These are phyloP conservation scores for Cenchrus americanus DNA, from an alignment of 176 grass and related monocot species.

Conservation along the genomic window DNA sequence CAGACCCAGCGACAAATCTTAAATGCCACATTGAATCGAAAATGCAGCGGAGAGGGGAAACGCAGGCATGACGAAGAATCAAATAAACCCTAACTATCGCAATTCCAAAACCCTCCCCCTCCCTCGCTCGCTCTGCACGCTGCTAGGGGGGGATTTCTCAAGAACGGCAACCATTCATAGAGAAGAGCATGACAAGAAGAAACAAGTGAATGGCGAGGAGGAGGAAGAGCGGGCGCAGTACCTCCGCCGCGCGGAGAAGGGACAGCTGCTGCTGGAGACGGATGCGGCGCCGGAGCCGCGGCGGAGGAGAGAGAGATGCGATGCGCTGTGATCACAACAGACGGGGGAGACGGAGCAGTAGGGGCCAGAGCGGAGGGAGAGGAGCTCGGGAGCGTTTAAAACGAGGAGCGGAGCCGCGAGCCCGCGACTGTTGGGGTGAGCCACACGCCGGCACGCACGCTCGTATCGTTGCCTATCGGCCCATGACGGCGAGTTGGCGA, in stretches of 20 bases:
- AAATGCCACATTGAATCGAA: conserved; percentile 1
- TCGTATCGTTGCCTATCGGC: neutral
- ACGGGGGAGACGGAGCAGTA: neutral
- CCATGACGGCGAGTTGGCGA: neutral
- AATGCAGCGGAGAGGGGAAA: neutral
- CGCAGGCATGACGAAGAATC: neutral
- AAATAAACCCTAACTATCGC: neutral
- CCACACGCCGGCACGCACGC: conserved; percentile 25
- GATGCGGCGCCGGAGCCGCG: conserved; percentile 2
- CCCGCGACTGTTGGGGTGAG: conserved; percentile 17
- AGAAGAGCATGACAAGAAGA: neutral
- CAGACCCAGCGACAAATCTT: neutral
- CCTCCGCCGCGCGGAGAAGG: conserved; percentile 12
- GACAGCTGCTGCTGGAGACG: neutral
- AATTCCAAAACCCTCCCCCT: neutral
- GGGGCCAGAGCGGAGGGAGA: neutral
- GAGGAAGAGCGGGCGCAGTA: conserved; percentile 6
- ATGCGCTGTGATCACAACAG: neutral
- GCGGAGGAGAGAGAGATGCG: neutral
- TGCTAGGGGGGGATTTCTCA: neutral
- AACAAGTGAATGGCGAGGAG: neutral
- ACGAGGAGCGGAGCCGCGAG: conserved; percentile 22
- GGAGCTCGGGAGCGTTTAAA: conserved; percentile 41
- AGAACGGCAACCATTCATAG: neutral
- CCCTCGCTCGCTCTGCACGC: neutral